Base-by-base conservation (phyloP, 2,329 filamentous ascomycete genomes). In the Diaporthe sp. region DNA sequence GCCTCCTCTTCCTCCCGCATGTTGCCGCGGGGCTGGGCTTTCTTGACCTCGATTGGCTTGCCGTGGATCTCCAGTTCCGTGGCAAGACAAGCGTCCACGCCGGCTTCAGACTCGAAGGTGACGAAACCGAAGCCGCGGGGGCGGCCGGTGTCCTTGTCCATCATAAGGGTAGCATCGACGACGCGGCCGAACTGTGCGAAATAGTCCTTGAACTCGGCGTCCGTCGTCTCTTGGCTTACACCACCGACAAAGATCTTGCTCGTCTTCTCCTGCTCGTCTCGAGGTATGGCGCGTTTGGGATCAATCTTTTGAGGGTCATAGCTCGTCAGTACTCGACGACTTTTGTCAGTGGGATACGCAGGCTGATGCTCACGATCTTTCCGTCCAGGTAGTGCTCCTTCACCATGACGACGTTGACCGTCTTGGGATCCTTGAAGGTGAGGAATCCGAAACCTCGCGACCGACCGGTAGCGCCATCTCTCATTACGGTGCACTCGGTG, bases 181-280 rank as follows among this genome's bases (percentile, higher is more conserved):
- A 99, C 97, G 77, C 96, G 93, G 39, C 97, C 97, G 81, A 98
- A 99, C 82, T 98, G 95, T 81, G 94, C 95, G 86, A 99, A 99
- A 86, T 98, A 99, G 76, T 97, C 93, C 82, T 95, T 95, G 84
- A 99, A 99, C 83, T 98, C 95, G 77, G 96, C 93, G 81, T 99
- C 97, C 1, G 95, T 98, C 0, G 96, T 97, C 81, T 99, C 97
- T 86, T 98, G 97, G 84, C 95, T 98, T 74, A 99, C 97, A 81
- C 97, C 97, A 44, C 97, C 97, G 31, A 99, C 97, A 80, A 99
- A 99, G 79, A 99, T 99, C 86, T 99, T 99, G 85, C 94, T 97
- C 0, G 97, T 99, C 83, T 97, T 96, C 83, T 99, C 97, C 84
- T 99, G 97, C 85, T 99, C 97, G 81, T 99, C 97, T 78, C 97